A percentile compares a stretch with the other conserved stretches of the same genome.
These are phyloP conservation scores for Begonia loranthoides DNA, from an alignment of 306 rosid species.

Conservation along the genomic window DNA sequence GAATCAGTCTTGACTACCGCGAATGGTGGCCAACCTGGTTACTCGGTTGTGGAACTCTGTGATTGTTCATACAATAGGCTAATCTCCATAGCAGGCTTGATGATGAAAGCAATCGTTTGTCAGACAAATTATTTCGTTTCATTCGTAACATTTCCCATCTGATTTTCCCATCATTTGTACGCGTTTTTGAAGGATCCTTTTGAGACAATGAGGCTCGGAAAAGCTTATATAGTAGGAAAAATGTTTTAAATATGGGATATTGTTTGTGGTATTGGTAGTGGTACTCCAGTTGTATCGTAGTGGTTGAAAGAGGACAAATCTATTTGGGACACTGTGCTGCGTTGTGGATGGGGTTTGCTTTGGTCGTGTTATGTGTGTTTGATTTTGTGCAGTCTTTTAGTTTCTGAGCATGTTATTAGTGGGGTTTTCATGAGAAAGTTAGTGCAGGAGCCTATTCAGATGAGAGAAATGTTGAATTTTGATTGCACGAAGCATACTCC, in stretches of 20 bases:
- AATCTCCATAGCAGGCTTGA: constrained; percentile 26
- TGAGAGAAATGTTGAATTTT: constrained; percentile 47
- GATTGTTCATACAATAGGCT: constrained; percentile 31
- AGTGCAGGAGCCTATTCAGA: constrained; percentile 44
- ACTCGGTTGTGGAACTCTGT: constrained; percentile 14
- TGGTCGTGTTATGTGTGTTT: constrained; percentile 46
- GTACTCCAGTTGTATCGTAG: constrained; percentile 18
- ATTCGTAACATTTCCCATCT: constrained; percentile 32
- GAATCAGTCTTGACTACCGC: constrained; percentile 36
- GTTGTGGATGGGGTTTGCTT: constrained; percentile 54
- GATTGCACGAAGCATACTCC: constrained; percentile 59
- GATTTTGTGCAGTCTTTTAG: constrained; percentile 31
- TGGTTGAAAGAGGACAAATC: constrained; percentile 30
- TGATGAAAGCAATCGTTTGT: constrained; percentile 36
- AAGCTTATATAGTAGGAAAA: constrained; percentile 13
- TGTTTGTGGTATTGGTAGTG: constrained; percentile 9
- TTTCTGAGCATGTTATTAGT: constrained; percentile 34
- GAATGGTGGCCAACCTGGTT: constrained; percentile 7
- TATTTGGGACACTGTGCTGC: constrained; percentile 35
- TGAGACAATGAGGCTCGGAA: constrained; percentile 24
- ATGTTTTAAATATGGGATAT: constrained; percentile 9
- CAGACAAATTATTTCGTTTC: constrained; percentile 33
- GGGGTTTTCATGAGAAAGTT: constrained; percentile 35
- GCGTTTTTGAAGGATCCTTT: constrained; percentile 44
- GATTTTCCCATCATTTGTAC: constrained; percentile 22